Conservation (phyloP, 306 rosid species). For the Phaseolus lunatus region DNA sequence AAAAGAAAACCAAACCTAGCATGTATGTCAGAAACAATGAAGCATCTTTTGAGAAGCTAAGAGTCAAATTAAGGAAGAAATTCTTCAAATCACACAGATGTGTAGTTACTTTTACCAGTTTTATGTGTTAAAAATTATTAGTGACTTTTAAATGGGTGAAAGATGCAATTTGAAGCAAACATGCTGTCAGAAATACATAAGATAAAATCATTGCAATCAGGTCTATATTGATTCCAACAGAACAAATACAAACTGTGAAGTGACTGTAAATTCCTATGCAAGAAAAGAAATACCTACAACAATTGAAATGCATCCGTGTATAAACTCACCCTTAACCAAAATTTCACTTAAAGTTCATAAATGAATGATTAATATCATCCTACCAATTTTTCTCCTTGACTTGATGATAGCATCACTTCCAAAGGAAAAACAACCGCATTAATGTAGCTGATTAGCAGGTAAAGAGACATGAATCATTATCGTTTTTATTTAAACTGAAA, state of each 20-base stretch:
- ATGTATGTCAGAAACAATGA: constrained; percentile 53
- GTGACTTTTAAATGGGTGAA: constrained; percentile 7
- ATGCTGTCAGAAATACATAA: constrained; percentile 9
- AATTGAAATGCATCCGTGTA: neutral
- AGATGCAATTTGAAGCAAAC: constrained; percentile 18
- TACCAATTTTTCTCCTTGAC: neutral
- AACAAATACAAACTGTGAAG: constrained; percentile 18
- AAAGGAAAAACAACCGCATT: neutral
- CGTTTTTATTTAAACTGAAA: neutral
- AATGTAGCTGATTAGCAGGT: constrained; percentile 7
- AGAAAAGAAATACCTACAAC: neutral
- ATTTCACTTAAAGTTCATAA: neutral
- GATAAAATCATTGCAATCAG: neutral
- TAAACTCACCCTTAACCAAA: constrained; percentile 7
- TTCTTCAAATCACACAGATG: constrained; percentile 42
- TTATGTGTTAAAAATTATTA: constrained; percentile 10
- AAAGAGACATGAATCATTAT: neutral
- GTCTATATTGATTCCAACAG: constrained; percentile 12
- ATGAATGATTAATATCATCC: constrained; percentile 17
- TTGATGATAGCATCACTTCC: neutral
- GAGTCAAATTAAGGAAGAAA: constrained; percentile 46
- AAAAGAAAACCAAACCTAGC: constrained; percentile 40
- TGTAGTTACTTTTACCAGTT: constrained; percentile 17
- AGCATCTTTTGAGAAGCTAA: constrained; percentile 52
- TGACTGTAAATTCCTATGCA: constrained; percentile 27